Conservation (phyloP, 73 alveolate genomes). For the Tetrahymena borealis region DNA sequence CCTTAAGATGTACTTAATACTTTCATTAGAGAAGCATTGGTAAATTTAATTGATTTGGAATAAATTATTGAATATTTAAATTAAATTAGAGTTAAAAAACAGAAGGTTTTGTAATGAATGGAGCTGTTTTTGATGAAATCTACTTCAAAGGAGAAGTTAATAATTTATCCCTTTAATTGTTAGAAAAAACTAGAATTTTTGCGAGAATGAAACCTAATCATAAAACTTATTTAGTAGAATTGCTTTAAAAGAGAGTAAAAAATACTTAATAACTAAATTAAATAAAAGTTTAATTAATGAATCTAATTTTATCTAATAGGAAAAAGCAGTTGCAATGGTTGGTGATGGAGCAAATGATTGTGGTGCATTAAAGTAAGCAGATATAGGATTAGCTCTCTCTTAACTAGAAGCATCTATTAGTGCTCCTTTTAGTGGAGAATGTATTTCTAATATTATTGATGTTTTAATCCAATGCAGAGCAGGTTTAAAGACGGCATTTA, state of each 20-base stretch:
- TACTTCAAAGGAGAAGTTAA: not conserved
- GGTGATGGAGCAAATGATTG: constrained; percentile 42
- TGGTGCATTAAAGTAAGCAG: constrained; percentile 70
- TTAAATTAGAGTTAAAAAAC: not conserved
- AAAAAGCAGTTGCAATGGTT: constrained; percentile 20
- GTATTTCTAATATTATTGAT: not conserved
- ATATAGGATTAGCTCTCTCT: constrained; percentile 73
- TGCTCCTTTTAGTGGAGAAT: constrained; percentile 68
- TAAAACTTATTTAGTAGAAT: constrained; percentile 14
- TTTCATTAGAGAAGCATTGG: not conserved
- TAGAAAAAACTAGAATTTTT: not conserved
- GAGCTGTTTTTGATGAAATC: not conserved
- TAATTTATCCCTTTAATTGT: not conserved
- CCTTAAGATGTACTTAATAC: not conserved
- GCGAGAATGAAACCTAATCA: constrained; percentile 35
- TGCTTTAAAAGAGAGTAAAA: not conserved
- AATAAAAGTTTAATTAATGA: not conserved
- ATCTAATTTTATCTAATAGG: not conserved
- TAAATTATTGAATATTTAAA: not conserved
- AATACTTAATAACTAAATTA: not conserved
- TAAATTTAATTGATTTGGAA: not conserved
- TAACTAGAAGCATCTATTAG: constrained; percentile 75
- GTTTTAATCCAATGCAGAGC: not conserved
- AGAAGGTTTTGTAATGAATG: not conserved
- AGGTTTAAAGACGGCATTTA: not conserved